Conservation (phyloP, 768 basidiomycete genomes). For the Sporobolomyces phaffii region DNA sequence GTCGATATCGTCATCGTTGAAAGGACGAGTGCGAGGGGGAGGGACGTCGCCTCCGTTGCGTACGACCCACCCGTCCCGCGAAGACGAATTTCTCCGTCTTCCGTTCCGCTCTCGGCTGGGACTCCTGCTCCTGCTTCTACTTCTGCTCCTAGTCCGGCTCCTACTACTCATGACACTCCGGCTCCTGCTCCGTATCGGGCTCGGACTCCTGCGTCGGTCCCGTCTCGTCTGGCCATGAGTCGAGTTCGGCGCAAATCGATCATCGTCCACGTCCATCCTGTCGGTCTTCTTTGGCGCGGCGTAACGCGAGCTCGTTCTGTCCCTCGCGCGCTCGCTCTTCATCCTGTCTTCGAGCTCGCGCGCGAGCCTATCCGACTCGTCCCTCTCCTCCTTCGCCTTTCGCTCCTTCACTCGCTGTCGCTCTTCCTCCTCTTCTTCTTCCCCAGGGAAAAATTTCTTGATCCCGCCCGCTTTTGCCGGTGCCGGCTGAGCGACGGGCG, state of each 20-base stretch:
- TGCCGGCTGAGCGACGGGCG: no score
- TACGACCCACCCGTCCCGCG: neutral
- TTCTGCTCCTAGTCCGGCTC: neutral
- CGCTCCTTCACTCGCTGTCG: neutral
- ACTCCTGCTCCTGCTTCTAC: neutral
- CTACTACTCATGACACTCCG: neutral
- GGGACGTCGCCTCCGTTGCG: conserved; percentile 9
- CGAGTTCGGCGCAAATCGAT: neutral
- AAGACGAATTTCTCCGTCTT: neutral
- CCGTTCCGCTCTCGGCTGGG: neutral
- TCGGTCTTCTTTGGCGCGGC: conserved; percentile 4
- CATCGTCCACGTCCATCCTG: conserved; percentile 18
- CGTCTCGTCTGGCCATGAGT: no score
- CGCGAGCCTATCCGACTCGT: neutral
- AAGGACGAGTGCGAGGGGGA: conserved; percentile 1
- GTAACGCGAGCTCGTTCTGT: conserved; percentile 12
- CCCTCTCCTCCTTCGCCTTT: neutral
- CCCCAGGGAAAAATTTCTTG: conserved; percentile 74
- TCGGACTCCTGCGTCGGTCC: neutral
- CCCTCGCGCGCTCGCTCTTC: no score
- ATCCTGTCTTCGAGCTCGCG: neutral
- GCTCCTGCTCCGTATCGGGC: neutral
- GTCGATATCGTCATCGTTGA: conserved; percentile 8
- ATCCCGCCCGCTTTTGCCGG: conserved; percentile 45
- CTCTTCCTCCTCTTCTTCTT: conserved; percentile 61